A percentile compares a stretch with the other conserved stretches of the same genome.
These are phyloP conservation scores for Pichia scutulata DNA, from an alignment of 805 yeast species.

Conservation along the genomic window DNA sequence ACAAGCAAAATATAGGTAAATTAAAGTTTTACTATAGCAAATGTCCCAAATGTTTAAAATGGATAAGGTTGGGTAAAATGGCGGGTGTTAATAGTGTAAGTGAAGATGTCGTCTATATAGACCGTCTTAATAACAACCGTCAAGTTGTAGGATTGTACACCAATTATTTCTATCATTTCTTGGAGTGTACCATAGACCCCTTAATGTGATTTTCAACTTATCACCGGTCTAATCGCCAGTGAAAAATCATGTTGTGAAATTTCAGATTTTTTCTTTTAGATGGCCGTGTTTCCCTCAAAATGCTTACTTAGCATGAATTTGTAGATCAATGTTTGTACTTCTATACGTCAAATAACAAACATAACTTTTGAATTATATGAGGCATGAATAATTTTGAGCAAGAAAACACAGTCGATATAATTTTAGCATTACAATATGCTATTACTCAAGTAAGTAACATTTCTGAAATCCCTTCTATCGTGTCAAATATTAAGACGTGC, in stretches of 20 bases:
- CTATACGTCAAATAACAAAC: neutral
- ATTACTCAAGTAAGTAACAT: neutral
- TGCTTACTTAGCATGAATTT: too few relatives aligned
- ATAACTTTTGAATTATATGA: too few relatives aligned
- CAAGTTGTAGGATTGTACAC: slow-evolving; percentile 15
- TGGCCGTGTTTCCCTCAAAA: neutral
- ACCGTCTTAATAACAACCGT: neutral
- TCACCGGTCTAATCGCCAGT: too few relatives aligned
- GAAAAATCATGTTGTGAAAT: neutral
- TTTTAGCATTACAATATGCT: neutral
- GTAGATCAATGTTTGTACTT: neutral
- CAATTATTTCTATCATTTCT: slow-evolving; percentile 19
- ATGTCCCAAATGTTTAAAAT: slow-evolving; percentile 18
- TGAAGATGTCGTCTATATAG: neutral
- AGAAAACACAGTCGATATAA: neutral
- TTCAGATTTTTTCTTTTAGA: neutral
- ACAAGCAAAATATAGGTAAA: slow-evolving; percentile 10
- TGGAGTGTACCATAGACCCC: slow-evolving; percentile 10
- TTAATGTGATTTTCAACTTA: neutral
- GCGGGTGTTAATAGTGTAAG: slow-evolving; percentile 6
- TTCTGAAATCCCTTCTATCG: neutral
- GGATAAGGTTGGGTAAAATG: slow-evolving; percentile 18
- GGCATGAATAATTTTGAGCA: neutral
- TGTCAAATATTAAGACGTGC: neutral
- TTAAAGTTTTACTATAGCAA: slow-evolving; percentile 17